Base-by-base conservation (phyloP, 1,139 yeast species). In the Kodamaea arcana region DNA sequence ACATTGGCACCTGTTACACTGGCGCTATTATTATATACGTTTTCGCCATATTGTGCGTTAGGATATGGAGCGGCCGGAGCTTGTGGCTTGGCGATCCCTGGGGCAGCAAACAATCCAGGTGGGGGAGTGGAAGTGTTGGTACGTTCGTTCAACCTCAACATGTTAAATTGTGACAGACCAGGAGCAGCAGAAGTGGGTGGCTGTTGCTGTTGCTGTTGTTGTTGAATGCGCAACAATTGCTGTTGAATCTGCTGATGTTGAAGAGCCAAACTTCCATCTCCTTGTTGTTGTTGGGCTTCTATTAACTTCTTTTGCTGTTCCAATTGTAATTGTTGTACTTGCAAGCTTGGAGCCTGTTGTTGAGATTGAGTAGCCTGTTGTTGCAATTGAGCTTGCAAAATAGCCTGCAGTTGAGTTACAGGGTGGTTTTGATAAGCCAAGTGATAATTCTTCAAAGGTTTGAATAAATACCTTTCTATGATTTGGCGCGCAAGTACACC, bases 381-480 rank as follows among this genome's bases (percentile, higher is more conserved):
- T 30, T 46, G 51, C 15, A 41, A 42, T 33, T 47, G 56, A 13
- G 49, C 48, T 35, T 51, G 52, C 30, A 63, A 51, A 27, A 65
- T 57, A 3, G 64, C 51, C 42, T 58, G 69, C 43, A 65, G 72
- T 48, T 68, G 74, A 32, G 58, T 51, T 40, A 62, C 60, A 32
- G 70, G 72, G 44, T 69, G 75, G 48, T 69, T 69, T 44, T 63
- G 69, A 47, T 69, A 69, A 11, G 75, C 71, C 48, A 69, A 63
- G 45, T 69, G 74, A 43, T 69, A 69, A 43, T 69, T 69, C 42
- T 69, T 69, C 39, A 69, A 54, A 12, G 74, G 75, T 36, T 64
- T 61, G 40, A 69, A 62, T 30, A 69, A 47, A 38, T 56, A 65
- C 32, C 60, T 56, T 46, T 69, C 75, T 39, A 69, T 67, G 9